phyloP scores from a whole-genome alignment of 371 early-diverging fungal species.

The Mortierella sp. region DNA sequence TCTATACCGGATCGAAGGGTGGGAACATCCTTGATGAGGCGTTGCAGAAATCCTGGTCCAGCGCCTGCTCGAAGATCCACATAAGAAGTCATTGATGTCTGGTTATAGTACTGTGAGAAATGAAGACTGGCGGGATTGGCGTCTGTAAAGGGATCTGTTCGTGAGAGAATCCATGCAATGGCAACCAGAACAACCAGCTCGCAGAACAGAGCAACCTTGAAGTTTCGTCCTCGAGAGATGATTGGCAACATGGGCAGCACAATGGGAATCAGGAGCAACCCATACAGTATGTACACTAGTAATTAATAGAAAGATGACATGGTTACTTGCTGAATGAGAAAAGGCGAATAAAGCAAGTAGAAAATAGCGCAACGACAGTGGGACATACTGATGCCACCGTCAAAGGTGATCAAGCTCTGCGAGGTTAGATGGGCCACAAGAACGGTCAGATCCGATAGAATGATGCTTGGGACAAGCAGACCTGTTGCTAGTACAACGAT shows the following conservation, averaged over 20 bases:
- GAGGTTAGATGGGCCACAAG: constrained; percentile 20
- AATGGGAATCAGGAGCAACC: constrained; percentile 37
- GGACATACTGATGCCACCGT: constrained; percentile 33
- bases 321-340: neutral
- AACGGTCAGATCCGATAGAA: constrained; percentile 28
- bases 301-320: neutral
- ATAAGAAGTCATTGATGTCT: constrained; percentile 27
- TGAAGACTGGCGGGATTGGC: constrained; percentile 25
- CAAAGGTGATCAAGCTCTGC: constrained; percentile 27
- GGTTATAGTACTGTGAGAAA: constrained; percentile 43
- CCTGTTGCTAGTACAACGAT: constrained; percentile 19
- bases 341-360: neutral
- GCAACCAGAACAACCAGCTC: constrained; percentile 21
- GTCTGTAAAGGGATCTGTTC: constrained; percentile 25
- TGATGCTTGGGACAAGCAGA: constrained; percentile 20
- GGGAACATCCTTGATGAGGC: constrained; percentile 35
- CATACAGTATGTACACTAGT: constrained; percentile 48
- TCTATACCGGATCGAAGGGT: neutral
- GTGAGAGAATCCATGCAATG: constrained; percentile 26
- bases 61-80: constrained; percentile 23
- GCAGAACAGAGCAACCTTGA: constrained; percentile 24
- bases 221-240: constrained; percentile 46
- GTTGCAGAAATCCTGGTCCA: constrained; percentile 23
- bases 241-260: constrained; percentile 30
- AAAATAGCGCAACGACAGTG: neutral